Evolutionary conservation across 305 asterid genomes (phyloP).

Genomic region (Fraxinus sp.): DNA sequence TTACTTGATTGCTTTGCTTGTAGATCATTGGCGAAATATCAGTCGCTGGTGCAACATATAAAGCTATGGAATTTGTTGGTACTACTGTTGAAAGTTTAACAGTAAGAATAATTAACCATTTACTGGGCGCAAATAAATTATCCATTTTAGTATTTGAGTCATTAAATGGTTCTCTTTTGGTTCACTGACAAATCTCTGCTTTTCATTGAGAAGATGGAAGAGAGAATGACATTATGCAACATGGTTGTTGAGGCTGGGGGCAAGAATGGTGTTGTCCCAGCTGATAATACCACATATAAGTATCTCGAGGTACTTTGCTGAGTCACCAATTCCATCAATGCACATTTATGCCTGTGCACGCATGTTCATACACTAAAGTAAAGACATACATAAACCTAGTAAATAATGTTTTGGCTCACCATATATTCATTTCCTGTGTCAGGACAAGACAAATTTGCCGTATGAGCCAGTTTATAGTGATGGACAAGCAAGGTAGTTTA

Average conservation of each 20-base stretch:
- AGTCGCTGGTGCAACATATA: conserved; percentile 95
- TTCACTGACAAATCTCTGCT: background rate
- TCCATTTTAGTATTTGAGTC: background rate
- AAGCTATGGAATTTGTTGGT: conserved; percentile 97
- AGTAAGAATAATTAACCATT: conserved; percentile 40
- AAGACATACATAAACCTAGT: background rate
- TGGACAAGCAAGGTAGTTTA: conserved; percentile 75
- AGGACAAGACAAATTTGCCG: conserved; percentile 85
- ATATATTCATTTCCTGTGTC: conserved; percentile 21
- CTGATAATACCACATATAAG: conserved; percentile 83
- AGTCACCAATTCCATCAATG: background rate
- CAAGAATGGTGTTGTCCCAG: conserved; percentile 91
- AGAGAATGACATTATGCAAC: conserved; percentile 97
- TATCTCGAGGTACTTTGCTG: conserved; percentile 72
- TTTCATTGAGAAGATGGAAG: conserved; percentile 71
- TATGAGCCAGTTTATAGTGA: conserved; percentile 86
- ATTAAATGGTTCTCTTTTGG: background rate
- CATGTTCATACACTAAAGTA: background rate
- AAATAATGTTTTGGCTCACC: background rate
- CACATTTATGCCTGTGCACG: background rate
- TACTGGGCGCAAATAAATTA: background rate
- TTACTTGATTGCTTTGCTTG: conserved; percentile 30
- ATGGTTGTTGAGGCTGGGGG: conserved; percentile 99
- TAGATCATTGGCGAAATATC: conserved; percentile 98
- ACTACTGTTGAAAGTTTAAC: conserved; percentile 82